Conservation (phyloP, 2,329 filamentous ascomycete genomes). For the Stromatinia cepivora region DNA sequence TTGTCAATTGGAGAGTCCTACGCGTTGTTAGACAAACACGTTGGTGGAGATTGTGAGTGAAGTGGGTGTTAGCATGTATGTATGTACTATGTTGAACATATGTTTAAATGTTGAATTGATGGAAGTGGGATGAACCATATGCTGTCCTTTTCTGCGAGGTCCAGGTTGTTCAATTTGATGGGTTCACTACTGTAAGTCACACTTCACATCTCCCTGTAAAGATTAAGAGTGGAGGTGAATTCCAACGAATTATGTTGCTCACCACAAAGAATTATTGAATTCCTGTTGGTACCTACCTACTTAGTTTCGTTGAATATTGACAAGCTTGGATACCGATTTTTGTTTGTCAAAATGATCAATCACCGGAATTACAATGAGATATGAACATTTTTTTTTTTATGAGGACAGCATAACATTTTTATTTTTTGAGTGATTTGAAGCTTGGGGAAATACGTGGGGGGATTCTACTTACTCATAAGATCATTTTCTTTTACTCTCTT, state of each 20-base stretch:
- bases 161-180: conserved; percentile 6
- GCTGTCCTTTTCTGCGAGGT: conserved; percentile 11
- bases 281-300: neutral
- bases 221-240: conserved; percentile 12
- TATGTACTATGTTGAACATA: neutral
- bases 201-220: neutral
- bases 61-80: neutral
- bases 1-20: neutral
- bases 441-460: conserved; percentile 1
- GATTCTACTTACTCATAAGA: no score
- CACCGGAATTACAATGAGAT: neutral
- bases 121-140: conserved; percentile 16
- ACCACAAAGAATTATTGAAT: neutral
- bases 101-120: conserved; percentile 6
- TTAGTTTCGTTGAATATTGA: no score
- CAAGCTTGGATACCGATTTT: neutral
- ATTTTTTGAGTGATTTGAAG: neutral
- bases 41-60: neutral
- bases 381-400: neutral
- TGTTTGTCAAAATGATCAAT: neutral
- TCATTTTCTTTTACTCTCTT: neutral
- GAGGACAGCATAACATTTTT: neutral
- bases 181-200: neutral
- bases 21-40: neutral
- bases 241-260: conserved; percentile 2